These are phyloP conservation scores for Pelagophyceae sp. DNA, from an alignment of 352 stramenopile genomes.

Conservation along the genomic window DNA sequence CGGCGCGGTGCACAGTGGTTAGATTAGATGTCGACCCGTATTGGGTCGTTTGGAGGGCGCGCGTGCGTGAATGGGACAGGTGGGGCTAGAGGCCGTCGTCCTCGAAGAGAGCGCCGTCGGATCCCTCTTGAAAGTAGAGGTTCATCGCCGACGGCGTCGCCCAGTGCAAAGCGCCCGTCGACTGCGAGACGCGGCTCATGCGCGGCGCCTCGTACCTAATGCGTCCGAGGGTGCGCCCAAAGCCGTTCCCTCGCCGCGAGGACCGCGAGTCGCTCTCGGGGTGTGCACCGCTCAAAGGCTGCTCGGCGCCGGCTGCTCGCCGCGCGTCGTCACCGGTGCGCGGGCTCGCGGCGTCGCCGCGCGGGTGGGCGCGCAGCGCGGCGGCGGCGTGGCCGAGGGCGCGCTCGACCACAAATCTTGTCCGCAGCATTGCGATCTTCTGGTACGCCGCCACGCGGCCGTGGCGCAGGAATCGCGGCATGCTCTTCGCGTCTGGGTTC, in stretches of 20 bases:
- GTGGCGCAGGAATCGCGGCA: not conserved
- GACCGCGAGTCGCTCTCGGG: no score
- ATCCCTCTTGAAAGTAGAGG: not conserved
- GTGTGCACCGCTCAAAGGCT: not conserved
- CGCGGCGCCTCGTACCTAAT: not conserved
- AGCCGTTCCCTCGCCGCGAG: no score
- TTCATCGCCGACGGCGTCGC: not conserved
- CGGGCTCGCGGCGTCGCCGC: not conserved
- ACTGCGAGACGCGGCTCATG: not conserved
- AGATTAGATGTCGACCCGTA: no score
- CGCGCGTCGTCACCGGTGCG: not conserved
- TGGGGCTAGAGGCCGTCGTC: conserved; percentile 12
- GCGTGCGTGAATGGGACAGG: no score
- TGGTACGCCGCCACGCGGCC: conserved; percentile 15
- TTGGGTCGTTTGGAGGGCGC: no score
- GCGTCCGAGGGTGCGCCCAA: no score
- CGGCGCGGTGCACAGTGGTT: no score
- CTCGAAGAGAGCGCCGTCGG: not conserved
- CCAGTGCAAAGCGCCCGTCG: not conserved
- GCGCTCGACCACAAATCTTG: not conserved
- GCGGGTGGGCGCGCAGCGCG: not conserved
- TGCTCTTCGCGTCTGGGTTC: not conserved
- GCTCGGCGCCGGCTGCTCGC: not conserved
- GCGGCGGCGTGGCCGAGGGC: not conserved
- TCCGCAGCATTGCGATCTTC: conserved; percentile 12